Base-by-base conservation (phyloP, 345 rosid genomes). In the Lepidium sativum region DNA sequence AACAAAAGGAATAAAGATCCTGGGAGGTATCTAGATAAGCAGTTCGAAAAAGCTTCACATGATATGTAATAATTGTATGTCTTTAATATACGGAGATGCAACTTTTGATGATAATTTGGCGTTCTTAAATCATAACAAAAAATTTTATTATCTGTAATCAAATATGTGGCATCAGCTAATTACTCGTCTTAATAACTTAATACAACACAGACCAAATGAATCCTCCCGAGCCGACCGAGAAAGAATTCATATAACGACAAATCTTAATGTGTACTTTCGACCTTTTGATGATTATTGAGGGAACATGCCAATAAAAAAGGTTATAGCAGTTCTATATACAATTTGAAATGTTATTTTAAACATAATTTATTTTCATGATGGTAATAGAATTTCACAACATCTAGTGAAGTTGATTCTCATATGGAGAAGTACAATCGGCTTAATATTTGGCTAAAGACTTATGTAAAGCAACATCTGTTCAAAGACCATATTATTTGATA, bases 1-100 rank as follows among this genome's bases (percentile, higher is more conserved):
- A 42, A 61, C 49, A 44, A 14, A 52, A 53, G 34, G 63, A 70
- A 70, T 70, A 45, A 62, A 53, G 10, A 70, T 54, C 50, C 45
- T 44, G 34, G 25, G 60, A 51, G 17, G 34, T 33, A 60, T 60
- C 41, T 31, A 59, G 39, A 40, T 47, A 41, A 60, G 11, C 14
- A 60, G 54, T 33, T 51, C 15, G 29, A 11, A 51, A 40, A 52
- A 52, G 35, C 12, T 34, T 52, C 68, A 34, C 55, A 21, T 50
- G 53, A 14, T 51, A 69, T 41, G 39, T 41, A 60, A 43, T 60
- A 15, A 23, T 35, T 16, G 9, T 15, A 43, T 21, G 44, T 41
- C 17, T 21, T 41, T 48, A 32, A 16, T 52, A 31, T 9, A 60
- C 48, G 14, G 20, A 32, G 60, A 41, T 60, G 50, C 43, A 68